Base-by-base conservation (phyloP, 179 eudicot species). In the Nepenthes alata region DNA sequence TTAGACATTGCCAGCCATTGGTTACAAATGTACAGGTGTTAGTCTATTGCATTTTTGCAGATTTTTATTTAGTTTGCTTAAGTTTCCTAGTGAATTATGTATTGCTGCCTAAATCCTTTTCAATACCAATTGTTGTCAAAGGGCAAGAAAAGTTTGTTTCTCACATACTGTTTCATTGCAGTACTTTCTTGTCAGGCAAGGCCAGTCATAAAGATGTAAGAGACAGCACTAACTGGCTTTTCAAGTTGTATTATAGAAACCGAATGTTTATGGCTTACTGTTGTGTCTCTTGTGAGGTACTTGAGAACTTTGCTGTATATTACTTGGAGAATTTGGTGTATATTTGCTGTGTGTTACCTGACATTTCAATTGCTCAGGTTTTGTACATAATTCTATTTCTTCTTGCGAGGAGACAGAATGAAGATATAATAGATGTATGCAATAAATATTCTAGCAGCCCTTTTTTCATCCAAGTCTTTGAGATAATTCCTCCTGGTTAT, bases 21-120 rank as follows among this genome's bases (percentile, higher is more conserved):
- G 98, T 77, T 91, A 65, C 98, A 91, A 72, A 89, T 91, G 98
- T 91, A 91, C 74, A 91, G 98, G 98, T 91, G 84, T 53, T 51
- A n/a, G 15, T 55, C 39, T 11, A 54, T 16, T 65, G 13, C 53
- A 50, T 11, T 1, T 6, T 50, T 4, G 53, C n/a, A 10, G 15
- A 7, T 50, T 11, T 7, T 3, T 11, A 2, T 11, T 50, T 50
- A 3, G 5, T 41, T 41, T 41, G 5, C 6, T 41, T 41, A 41
- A 41, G 25, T 25, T 25, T 25, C 25, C 25, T 25, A 25, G 25
- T 25, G 25, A 25, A 25, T 25, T 25, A 25, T 25, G 25, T 25
- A 25, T 25, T 25, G 25, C 25, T 25, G 25, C 25, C 25, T 25
- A 25, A 25, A 25, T 25, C 25, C 25, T 25, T 25, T 25, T 25